These are phyloP conservation scores for Xylaria sp. DNA, from an alignment of 2,329 filamentous ascomycete species.

Conservation along the genomic window DNA sequence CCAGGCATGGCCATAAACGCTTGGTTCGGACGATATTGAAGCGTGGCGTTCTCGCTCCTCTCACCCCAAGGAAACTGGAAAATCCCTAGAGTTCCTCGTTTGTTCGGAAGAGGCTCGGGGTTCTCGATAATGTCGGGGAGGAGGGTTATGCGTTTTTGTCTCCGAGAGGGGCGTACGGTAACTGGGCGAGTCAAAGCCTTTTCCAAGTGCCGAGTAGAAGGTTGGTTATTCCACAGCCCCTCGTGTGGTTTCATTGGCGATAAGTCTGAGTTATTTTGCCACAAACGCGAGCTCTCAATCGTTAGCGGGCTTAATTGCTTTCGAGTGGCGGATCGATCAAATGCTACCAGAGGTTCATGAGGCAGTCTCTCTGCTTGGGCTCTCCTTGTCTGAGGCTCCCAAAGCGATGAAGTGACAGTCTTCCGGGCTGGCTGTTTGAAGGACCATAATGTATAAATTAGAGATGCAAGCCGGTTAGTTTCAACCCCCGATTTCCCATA, in stretches of 20 bases:
- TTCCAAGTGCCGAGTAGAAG: conserved; percentile 20
- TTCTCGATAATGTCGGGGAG: conserved; percentile 69
- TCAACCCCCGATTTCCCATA: conserved; percentile 18
- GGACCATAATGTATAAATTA: conserved; percentile 34
- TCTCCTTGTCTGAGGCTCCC: conserved; percentile 25
- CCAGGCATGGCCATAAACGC: conserved; percentile 56
- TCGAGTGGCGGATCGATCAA: conserved; percentile 45
- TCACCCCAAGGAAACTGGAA: conserved; percentile 72
- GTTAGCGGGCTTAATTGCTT: conserved; percentile 43
- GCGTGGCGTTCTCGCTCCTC: conserved; percentile 60
- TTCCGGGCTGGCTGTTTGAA: conserved; percentile 18
- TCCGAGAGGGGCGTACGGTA: conserved; percentile 60
- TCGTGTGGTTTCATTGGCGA: background rate
- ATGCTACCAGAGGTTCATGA: conserved; percentile 40
- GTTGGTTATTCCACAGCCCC: conserved; percentile 37
- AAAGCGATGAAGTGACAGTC: conserved; percentile 30
- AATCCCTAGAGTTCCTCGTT: conserved; percentile 64
- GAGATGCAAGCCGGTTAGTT: conserved; percentile 10
- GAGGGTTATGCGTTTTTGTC: conserved; percentile 61
- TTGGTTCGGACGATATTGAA: conserved; percentile 46
- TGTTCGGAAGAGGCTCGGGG: conserved; percentile 63
- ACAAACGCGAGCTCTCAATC: conserved; percentile 48
- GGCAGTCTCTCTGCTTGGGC: background rate
- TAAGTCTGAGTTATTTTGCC: conserved; percentile 41
- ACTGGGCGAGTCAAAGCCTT: conserved; percentile 48